Evolutionary conservation across 2,329 filamentous ascomycete genomes (phyloP).

Genomic region (Hypoxylon sp.): DNA sequence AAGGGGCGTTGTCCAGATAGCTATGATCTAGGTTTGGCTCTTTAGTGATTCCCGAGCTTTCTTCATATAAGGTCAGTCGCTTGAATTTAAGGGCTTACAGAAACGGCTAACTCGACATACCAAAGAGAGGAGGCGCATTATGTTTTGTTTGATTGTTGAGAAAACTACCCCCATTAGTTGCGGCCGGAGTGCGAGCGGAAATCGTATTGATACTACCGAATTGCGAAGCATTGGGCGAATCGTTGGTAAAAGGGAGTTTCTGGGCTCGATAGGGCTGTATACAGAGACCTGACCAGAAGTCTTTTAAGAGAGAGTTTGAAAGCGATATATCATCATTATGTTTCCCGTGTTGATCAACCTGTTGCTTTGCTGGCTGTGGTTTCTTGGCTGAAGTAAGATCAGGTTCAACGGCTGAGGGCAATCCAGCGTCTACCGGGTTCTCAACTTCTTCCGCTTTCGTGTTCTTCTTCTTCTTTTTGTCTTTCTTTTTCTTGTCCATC

Average conservation of each 20-base stretch:
- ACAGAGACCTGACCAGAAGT: neutral
- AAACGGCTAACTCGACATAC: neutral
- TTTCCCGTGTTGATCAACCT: neutral
- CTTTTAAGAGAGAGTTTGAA: neutral
- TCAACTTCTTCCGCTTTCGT: neutral
- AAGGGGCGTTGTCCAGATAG: neutral
- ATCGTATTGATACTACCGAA: neutral
- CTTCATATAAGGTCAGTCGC: neutral
- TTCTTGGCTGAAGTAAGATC: neutral
- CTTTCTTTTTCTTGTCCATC: neutral
- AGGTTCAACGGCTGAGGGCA: neutral
- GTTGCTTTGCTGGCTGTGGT: neutral
- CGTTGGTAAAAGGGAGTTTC: neutral
- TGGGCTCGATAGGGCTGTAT: neutral
- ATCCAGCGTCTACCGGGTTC: neutral
- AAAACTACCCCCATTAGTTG: neutral
- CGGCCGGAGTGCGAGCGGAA: neutral
- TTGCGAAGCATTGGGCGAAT: neutral
- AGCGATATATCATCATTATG: neutral
- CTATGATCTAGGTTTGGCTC: neutral
- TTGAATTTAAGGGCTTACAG: neutral
- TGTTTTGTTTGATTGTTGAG: neutral
- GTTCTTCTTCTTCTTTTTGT: neutral
- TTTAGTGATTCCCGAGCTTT: neutral
- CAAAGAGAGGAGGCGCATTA: neutral